A percentile compares a stretch with the other conserved stretches of the same genome.
phyloP scores from a whole-genome alignment of 345 rosid genomes.

The Salix caprea region DNA sequence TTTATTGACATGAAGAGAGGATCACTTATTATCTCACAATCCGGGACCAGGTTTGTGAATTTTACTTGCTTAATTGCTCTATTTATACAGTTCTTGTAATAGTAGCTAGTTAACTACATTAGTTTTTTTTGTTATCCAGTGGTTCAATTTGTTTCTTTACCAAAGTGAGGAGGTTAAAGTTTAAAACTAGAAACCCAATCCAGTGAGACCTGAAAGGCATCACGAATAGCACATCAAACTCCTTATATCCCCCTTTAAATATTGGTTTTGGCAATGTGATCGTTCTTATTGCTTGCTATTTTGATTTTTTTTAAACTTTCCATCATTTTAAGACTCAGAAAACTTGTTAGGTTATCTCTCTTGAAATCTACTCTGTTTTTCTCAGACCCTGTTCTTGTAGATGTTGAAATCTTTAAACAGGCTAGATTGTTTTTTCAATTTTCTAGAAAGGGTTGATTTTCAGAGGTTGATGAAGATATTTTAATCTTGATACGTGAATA shows the following conservation, averaged over 20 bases:
- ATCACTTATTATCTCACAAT: constrained; percentile 39
- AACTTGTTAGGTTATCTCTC: background rate
- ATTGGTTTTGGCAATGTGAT: no score
- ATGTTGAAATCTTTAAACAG: background rate
- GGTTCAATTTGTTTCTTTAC: background rate
- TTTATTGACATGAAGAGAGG: constrained; percentile 54
- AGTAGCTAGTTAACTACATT: background rate
- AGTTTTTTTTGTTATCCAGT: background rate
- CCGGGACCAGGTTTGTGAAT: constrained; percentile 59
- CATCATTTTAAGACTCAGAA: background rate
- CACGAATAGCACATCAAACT: background rate
- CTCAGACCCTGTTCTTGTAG: background rate
- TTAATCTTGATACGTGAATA: background rate
- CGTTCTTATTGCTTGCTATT: background rate
- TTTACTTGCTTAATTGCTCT: constrained; percentile 3
- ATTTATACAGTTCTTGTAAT: background rate
- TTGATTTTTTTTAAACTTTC: background rate
- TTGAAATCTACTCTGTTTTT: background rate
- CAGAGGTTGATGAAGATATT: background rate
- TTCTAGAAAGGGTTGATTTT: background rate
- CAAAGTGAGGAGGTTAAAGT: background rate
- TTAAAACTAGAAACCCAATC: background rate
- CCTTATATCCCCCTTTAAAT: no score
- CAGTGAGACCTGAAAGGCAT: background rate
- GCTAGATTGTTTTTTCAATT: background rate